A percentile compares a stretch with the other conserved stretches of the same genome.
Evolutionary conservation across 2,329 filamentous ascomycete species (phyloP).

Genomic region (Tolypocladium amazonense): DNA sequence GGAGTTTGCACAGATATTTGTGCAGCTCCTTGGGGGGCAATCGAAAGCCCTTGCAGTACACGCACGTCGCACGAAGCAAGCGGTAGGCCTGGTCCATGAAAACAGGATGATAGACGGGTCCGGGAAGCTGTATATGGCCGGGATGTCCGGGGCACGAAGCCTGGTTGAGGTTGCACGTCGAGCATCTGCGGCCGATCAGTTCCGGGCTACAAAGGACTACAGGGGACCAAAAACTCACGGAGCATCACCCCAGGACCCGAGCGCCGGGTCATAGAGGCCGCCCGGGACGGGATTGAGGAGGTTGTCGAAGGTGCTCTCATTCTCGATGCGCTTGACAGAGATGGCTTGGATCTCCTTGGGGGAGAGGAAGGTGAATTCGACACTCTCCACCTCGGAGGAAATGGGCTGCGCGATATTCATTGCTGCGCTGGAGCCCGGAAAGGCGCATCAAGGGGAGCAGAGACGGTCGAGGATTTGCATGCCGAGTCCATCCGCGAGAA

Average conservation of each 20-base stretch:
- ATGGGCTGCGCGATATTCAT: slow-evolving; percentile 76
- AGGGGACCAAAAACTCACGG: slow-evolving; percentile 40
- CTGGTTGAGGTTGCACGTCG: slow-evolving; percentile 80
- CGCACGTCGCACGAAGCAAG: slow-evolving; percentile 76
- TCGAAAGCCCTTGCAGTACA: slow-evolving; percentile 82
- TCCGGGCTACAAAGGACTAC: slow-evolving; percentile 1
- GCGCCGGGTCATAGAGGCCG: slow-evolving; percentile 82
- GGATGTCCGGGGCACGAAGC: slow-evolving; percentile 82
- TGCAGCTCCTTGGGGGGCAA: slow-evolving; percentile 68
- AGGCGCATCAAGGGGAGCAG: background rate
- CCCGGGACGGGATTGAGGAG: slow-evolving; percentile 82
- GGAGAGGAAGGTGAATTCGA: slow-evolving; percentile 82
- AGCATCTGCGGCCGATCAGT: slow-evolving; percentile 48
- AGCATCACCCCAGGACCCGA: slow-evolving; percentile 82
- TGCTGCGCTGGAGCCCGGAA: background rate
- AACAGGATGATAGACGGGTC: slow-evolving; percentile 90
- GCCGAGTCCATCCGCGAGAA: slow-evolving; percentile 8
- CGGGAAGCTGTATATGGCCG: slow-evolving; percentile 89
- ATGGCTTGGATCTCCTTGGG: slow-evolving; percentile 74
- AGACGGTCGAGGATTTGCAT: background rate
- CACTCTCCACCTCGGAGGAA: slow-evolving; percentile 69
- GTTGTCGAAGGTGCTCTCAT: slow-evolving; percentile 87
- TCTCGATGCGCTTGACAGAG: slow-evolving; percentile 90
- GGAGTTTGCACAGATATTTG: slow-evolving; percentile 72
- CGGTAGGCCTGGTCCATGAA: slow-evolving; percentile 89